These are phyloP conservation scores for Achaetomium macrosporum DNA, from an alignment of 2,329 filamentous ascomycete species.

Conservation along the genomic window DNA sequence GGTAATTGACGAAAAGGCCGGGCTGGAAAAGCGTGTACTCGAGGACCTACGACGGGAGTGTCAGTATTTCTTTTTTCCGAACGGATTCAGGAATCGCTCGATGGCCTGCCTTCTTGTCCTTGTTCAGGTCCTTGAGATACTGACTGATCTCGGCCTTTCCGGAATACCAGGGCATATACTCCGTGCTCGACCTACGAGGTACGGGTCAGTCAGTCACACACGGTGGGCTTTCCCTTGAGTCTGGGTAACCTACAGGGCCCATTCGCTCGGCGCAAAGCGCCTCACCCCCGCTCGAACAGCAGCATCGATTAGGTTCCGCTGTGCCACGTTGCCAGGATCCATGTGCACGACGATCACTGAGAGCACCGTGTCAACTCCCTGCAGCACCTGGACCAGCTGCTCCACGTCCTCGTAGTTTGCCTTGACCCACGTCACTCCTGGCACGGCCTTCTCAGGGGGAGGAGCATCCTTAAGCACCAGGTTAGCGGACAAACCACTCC, in stretches of 20 bases:
- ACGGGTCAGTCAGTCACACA: background rate
- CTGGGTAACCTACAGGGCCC: conserved; percentile 10
- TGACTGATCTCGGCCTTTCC: conserved; percentile 36
- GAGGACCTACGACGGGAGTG: conserved; percentile 31
- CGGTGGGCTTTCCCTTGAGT: background rate
- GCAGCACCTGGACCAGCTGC: conserved; percentile 18
- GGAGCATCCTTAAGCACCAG: background rate
- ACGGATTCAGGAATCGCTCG: background rate
- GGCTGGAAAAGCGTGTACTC: conserved; percentile 47
- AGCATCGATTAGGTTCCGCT: conserved; percentile 27
- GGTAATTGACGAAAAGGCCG: conserved; percentile 43
- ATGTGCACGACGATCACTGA: conserved; percentile 24
- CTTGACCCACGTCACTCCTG: conserved; percentile 10
- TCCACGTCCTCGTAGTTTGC: conserved; percentile 20
- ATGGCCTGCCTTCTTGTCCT: conserved; percentile 30
- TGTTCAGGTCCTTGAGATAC: conserved; percentile 39
- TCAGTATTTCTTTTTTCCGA: background rate
- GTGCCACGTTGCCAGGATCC: conserved; percentile 17
- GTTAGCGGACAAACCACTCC: background rate
- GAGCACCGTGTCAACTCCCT: conserved; percentile 25
- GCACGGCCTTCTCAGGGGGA: background rate
- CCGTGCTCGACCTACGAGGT: background rate
- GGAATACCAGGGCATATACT: conserved; percentile 23
- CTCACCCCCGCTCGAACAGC: conserved; percentile 20
- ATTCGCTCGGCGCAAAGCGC: conserved; percentile 28